These are phyloP conservation scores for Trametes pubescens DNA, from an alignment of 1,284 basidiomycete genomes.

Conservation along the genomic window DNA sequence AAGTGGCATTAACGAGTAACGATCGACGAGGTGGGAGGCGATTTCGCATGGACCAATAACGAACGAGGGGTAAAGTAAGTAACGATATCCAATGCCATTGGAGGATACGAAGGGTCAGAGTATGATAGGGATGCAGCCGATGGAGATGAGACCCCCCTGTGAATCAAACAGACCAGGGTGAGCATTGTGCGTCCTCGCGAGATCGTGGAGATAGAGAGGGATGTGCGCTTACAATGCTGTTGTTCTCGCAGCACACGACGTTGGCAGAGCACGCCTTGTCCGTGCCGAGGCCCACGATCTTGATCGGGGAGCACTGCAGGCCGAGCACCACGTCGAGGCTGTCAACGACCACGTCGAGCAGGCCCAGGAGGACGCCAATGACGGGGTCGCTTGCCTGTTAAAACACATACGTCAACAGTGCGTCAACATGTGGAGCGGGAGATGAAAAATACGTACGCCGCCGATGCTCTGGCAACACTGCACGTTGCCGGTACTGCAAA, in stretches of 20 bases:
- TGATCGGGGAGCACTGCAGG: conserved; percentile 35
- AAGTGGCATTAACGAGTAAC: neutral
- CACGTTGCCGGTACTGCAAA: conserved; percentile 31
- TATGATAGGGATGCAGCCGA: conserved; percentile 32
- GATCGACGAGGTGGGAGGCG: neutral
- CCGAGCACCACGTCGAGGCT: conserved; percentile 32
- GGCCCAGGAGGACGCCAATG: conserved; percentile 24
- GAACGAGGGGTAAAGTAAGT: neutral
- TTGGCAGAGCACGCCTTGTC: conserved; percentile 28
- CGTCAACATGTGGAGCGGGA: no score
- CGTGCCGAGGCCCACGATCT: conserved; percentile 29
- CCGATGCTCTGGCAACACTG: conserved; percentile 33
- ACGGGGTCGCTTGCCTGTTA: conserved; percentile 24
- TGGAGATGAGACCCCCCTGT: conserved; percentile 34
- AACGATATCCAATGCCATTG: neutral
- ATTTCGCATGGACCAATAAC: neutral
- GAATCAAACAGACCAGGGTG: neutral
- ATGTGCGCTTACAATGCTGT: conserved; percentile 25
- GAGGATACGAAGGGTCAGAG: conserved; percentile 10
- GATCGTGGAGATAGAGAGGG: neutral
- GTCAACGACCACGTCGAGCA: conserved; percentile 33
- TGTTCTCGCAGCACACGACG: conserved; percentile 38
- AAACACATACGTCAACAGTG: neutral
- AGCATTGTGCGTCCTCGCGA: neutral
- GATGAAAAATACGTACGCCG: conserved; percentile 5